Conservation (phyloP, 2,329 filamentous ascomycete genomes). For the Neofusicoccum sp. region DNA sequence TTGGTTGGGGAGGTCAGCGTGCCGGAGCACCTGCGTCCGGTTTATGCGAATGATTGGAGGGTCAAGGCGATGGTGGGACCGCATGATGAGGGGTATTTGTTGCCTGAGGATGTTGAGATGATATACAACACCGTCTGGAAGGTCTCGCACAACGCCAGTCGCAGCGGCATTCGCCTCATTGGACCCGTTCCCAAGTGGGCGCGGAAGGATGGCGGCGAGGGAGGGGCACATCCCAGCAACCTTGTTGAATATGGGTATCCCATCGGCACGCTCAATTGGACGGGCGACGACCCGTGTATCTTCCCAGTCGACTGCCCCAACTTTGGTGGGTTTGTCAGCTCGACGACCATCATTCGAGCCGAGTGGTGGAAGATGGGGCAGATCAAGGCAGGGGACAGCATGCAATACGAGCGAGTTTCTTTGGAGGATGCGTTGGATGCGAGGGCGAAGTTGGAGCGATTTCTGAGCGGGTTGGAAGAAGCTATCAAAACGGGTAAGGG, state of each 20-base stretch:
- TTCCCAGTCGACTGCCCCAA: slow-evolving; percentile 60
- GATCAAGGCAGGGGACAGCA: slow-evolving; percentile 57
- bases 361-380: slow-evolving; percentile 64
- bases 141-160: slow-evolving; percentile 60
- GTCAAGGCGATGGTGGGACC: slow-evolving; percentile 56
- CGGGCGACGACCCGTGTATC: slow-evolving; percentile 60
- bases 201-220: slow-evolving; percentile 59
- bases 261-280: slow-evolving; percentile 59
- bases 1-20: slow-evolving; percentile 31
- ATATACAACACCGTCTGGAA: slow-evolving; percentile 60
- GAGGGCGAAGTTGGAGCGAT: slow-evolving; percentile 44
- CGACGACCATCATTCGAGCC: slow-evolving; percentile 55
- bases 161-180: slow-evolving; percentile 59
- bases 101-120: slow-evolving; percentile 53
- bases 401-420: slow-evolving; percentile 52
- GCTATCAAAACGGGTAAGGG: slow-evolving; percentile 30
- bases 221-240: slow-evolving; percentile 62
- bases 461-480: slow-evolving; percentile 44
- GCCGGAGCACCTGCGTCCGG: slow-evolving; percentile 47
- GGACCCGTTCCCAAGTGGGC: slow-evolving; percentile 61
- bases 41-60: slow-evolving; percentile 52
- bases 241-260: slow-evolving; percentile 56
- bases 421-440: slow-evolving; percentile 52
- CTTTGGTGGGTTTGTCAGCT: slow-evolving; percentile 60
- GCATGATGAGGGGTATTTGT: slow-evolving; percentile 55